A percentile compares a stretch with the other conserved stretches of the same genome.
Conservation (phyloP, 176 grass and related monocot species). For the Eleusine coracana region DNA sequence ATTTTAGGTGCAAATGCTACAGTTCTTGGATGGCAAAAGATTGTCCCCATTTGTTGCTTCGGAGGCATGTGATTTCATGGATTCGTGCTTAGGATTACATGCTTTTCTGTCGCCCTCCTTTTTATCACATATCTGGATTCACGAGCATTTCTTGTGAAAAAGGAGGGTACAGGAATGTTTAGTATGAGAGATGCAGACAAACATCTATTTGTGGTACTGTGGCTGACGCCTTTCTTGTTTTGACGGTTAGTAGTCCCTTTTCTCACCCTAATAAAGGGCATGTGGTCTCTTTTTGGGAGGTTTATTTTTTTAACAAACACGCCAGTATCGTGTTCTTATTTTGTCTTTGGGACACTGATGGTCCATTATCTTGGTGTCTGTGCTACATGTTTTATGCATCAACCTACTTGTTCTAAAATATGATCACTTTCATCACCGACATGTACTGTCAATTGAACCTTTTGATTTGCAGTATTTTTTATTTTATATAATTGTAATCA, state of each 20-base stretch:
- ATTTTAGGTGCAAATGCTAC: constrained; percentile 29
- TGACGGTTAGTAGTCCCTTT: constrained; percentile 26
- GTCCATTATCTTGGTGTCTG: constrained; percentile 37
- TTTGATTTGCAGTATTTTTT: not conserved
- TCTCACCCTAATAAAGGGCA: not conserved
- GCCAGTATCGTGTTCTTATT: constrained; percentile 10
- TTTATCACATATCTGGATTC: constrained; percentile 26
- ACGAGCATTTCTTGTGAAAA: constrained; percentile 15
- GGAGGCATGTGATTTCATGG: constrained; percentile 45
- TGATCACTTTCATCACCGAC: not conserved
- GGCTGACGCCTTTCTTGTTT: constrained; percentile 33
- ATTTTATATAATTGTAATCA: not conserved
- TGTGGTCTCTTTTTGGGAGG: constrained; percentile 38
- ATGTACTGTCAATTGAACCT: not conserved
- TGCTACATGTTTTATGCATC: constrained; percentile 26
- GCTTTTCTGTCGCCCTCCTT: not conserved
- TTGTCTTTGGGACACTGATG: constrained; percentile 23
- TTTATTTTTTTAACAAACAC: constrained; percentile 6
- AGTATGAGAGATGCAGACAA: constrained; percentile 28
- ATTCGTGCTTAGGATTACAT: constrained; percentile 35
- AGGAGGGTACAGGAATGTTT: constrained; percentile 20
- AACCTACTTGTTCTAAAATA: constrained; percentile 17
- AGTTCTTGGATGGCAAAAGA: not conserved
- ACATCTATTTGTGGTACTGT: constrained; percentile 38
- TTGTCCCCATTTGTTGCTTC: constrained; percentile 18